Evolutionary conservation across 495 filamentous ascomycete genomes (phyloP).

Genomic region (Collariella sp.): DNA sequence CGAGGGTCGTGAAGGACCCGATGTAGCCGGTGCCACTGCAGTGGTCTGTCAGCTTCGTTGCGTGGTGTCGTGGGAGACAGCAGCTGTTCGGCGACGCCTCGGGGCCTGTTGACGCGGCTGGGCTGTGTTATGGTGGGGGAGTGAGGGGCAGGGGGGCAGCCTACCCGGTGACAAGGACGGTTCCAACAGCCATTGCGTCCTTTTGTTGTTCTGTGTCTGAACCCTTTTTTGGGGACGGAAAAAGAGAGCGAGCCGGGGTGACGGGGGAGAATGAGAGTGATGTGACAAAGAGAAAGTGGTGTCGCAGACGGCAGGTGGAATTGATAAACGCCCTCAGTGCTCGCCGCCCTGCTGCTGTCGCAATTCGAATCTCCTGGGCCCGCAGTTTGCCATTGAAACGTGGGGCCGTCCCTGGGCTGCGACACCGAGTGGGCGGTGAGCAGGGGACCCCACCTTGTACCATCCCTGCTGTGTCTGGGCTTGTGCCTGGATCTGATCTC

Average conservation of each 20-base stretch:
- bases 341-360: background rate
- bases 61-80: too few species aligned
- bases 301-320: background rate
- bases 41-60: slow-evolving; percentile 14
- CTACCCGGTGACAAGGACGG: slow-evolving; percentile 87
- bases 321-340: background rate
- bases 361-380: slow-evolving; percentile 21
- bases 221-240: background rate
- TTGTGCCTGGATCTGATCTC: background rate
- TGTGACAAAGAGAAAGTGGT: background rate
- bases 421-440: too few species aligned
- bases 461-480: too few species aligned
- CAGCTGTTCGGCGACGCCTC: too few species aligned
- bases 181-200: slow-evolving; percentile 58
- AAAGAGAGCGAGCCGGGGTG: background rate
- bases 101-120: slow-evolving; percentile 6
- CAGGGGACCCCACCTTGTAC: background rate
- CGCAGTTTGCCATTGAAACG: slow-evolving; percentile 16
- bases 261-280: background rate
- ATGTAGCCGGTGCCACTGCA: slow-evolving; percentile 95
- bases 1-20: slow-evolving; percentile 90
- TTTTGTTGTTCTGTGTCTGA: slow-evolving; percentile 24
- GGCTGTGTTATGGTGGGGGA: slow-evolving; percentile 3
- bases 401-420: slow-evolving; percentile 11
- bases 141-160: slow-evolving; percentile 20